Evolutionary conservation across 2,329 filamentous ascomycete genomes (phyloP), one percentile per base, ranked within the genome.

Genomic region (Trichoderma atrobrunneum): DNA sequence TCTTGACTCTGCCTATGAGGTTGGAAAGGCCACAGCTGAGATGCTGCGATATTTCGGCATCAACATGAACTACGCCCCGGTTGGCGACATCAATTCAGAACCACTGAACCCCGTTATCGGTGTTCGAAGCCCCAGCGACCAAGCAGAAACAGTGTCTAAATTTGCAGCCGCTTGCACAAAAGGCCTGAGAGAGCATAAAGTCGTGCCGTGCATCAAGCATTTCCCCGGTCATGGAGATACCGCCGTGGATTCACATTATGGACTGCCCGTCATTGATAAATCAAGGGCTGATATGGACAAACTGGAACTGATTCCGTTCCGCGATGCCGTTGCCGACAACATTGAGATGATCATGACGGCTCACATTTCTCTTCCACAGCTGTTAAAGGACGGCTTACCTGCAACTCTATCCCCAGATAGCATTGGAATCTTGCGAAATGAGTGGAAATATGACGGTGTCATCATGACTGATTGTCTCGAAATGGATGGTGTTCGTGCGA

Each of bases 341-440:
- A 75, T 78, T 51, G 77, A 78, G 71, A 77, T 77, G 76, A 69
- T 78, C 69, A 78, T 78, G 77, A 78, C 76, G 14, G 77, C 77
- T 43, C 77, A 78, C 71, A 78, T 77, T 26, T 76, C 77, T 2
- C 61, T 78, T 12, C 77, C 77, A 18, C 72, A 74, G 72, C 36
- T 77, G 10, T 70, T 71, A 2, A 74, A 74, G n/a, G 73, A 74
- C 18, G 59, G 74, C 3, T 59, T 74, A 11, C 77, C 77, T 2
- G 73, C 77, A 12, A 78, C 77, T 1, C 54, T 78, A 21, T 77
- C 77, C 6, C 63, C 76, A n/a, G 73, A 78, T 21, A 74, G 73
- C 1, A 72, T 78, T 10, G 36, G 62, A 7, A 77, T 78, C 16
- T 65, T 78, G 16, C 73, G 76, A 54, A 56, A 75, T 16, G 76